A percentile compares a stretch with the other conserved stretches of the same genome.
Conservation (phyloP, 23 red algal genomes). For the Gracilaria gracilis region DNA sequence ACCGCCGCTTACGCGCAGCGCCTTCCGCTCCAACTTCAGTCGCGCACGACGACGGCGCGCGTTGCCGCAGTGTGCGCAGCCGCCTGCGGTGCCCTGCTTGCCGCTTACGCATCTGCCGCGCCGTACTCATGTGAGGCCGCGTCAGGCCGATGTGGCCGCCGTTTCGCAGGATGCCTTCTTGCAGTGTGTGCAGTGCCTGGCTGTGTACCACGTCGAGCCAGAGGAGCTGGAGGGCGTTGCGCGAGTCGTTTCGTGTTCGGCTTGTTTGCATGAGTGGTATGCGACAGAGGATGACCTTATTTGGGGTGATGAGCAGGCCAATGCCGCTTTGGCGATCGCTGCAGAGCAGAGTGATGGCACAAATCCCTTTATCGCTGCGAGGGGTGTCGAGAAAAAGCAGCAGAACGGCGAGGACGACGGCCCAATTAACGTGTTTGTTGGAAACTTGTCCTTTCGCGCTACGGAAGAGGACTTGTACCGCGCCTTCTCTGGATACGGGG, state of each 20-base stretch:
- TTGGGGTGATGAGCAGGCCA: constrained; percentile 67
- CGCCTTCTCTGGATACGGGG: constrained; percentile 73
- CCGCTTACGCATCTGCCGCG: neutral
- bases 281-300: constrained; percentile 71
- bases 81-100: neutral
- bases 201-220: constrained; percentile 73
- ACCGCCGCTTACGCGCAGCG: constrained; percentile 3
- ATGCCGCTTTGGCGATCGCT: constrained; percentile 14
- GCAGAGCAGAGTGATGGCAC: neutral
- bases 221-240: constrained; percentile 69
- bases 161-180: constrained; percentile 29
- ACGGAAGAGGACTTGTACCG: constrained; percentile 65
- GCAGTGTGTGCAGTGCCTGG: constrained; percentile 75
- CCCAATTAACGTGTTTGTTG: constrained; percentile 61
- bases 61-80: neutral
- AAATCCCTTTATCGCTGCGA: neutral
- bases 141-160: neutral
- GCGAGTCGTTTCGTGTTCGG: constrained; percentile 68
- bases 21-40: neutral
- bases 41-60: constrained; percentile 8
- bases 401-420: constrained; percentile 2
- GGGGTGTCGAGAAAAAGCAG: neutral
- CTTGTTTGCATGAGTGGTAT: constrained; percentile 83
- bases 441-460: constrained; percentile 82
- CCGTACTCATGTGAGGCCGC: neutral